Conservation (phyloP, 2,329 filamentous ascomycete species). For the Paramyrothecium sp. region DNA sequence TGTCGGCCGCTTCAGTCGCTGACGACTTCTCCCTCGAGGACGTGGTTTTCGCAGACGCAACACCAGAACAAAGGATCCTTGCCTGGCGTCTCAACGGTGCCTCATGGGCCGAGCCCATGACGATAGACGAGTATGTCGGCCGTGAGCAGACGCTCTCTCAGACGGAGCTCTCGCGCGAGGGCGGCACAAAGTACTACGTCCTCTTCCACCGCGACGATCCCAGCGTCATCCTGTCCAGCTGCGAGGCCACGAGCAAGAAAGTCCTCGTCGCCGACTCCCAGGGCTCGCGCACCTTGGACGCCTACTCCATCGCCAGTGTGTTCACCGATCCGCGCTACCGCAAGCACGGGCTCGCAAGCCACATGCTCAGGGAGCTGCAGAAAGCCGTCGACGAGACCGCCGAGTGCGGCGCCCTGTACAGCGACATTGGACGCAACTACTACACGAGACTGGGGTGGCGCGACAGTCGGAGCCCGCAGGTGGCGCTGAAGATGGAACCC, state of each 20-base stretch:
- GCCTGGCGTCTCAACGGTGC: neutral
- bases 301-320: neutral
- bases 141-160: neutral
- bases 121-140: neutral
- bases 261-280: neutral
- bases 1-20: neutral
- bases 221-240: neutral
- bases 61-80: neutral
- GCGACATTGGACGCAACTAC: neutral
- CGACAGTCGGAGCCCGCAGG: neutral
- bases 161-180: neutral
- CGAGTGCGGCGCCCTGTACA: neutral
- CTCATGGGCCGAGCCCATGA: neutral
- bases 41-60: neutral
- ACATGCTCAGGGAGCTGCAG: constrained; percentile 1
- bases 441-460: constrained; percentile 1
- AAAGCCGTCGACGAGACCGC: neutral
- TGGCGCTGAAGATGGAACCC: neutral
- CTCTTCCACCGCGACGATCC: neutral
- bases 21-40: neutral
- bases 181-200: neutral
- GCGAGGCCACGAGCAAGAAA: neutral
- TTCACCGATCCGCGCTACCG: neutral
- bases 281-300: neutral
- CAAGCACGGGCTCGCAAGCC: neutral